Evolutionary conservation across 306 rosid genomes (phyloP).

Genomic region (Prunus fruticosa): DNA sequence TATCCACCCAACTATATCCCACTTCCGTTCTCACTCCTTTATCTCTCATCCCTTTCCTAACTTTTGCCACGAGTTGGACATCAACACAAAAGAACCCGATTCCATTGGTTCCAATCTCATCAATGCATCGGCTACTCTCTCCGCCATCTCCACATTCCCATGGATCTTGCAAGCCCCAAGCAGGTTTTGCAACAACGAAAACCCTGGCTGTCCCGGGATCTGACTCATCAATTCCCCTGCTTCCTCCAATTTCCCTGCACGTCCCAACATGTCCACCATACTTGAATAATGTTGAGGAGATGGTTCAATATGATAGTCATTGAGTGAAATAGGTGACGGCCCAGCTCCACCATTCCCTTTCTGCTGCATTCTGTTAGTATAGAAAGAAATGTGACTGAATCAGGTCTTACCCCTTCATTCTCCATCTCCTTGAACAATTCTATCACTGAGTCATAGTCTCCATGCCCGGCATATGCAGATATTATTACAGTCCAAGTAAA

Average conservation of each 20-base stretch:
- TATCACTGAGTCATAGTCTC: slow-evolving; percentile 61
- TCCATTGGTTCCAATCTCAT: slow-evolving; percentile 63
- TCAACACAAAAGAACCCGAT: slow-evolving; percentile 66
- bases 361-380: slow-evolving; percentile 69
- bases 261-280: slow-evolving; percentile 83
- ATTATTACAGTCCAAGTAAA: slow-evolving; percentile 80
- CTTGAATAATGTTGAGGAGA: slow-evolving; percentile 63
- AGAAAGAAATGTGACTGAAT: slow-evolving; percentile 73
- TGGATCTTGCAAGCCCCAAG: slow-evolving; percentile 74
- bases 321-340: slow-evolving; percentile 47
- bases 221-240: slow-evolving; percentile 53
- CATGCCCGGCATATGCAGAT: slow-evolving; percentile 74
- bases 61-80: slow-evolving; percentile 68
- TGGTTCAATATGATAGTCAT: slow-evolving; percentile 64
- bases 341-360: slow-evolving; percentile 73
- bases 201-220: slow-evolving; percentile 66
- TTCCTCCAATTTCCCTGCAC: slow-evolving; percentile 62
- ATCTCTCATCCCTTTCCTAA: slow-evolving; percentile 72
- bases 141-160: slow-evolving; percentile 74
- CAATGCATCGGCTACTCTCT: slow-evolving; percentile 44
- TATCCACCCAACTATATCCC: slow-evolving; percentile 83
- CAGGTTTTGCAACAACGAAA: slow-evolving; percentile 69
- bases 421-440: slow-evolving; percentile 60
- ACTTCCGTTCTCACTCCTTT: slow-evolving; percentile 73
- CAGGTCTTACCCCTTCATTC: slow-evolving; percentile 50